Base-by-base conservation (phyloP, 768 basidiomycete species). In the Phylloporus scabripes region DNA sequence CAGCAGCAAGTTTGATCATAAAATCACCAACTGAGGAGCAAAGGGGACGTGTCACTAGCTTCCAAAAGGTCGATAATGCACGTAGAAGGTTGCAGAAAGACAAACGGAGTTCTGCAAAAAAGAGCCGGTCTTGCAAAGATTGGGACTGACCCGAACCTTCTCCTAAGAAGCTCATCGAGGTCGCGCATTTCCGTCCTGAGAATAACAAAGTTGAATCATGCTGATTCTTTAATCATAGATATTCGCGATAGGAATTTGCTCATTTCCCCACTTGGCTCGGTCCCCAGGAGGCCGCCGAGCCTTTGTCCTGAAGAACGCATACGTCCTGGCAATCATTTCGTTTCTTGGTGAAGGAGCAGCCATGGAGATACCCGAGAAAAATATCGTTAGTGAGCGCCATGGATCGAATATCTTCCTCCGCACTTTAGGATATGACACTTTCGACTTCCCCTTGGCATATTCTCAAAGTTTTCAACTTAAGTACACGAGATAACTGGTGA, bases 1-100 rank as follows among this genome's bases (percentile, higher is more conserved):
- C 60, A 7, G 65, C 67, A 4, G 56, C 60, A 4, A 44, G 42
- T 38, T 46, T 52, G 21, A 67, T 69, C 5, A 46, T 45, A 3
- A 64, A 41, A 28, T 45, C 55, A 36, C 62, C 66, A 2, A 60
- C 55, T 15, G 50, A 15, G 29, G 55, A 60, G 28, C 67, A 69
- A 42, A 60, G 37, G 21, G n/a, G 48, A 36, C 67, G 61, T 11
- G 66, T 67, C 20, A 47, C 28, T 1, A 34, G 33, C 45, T 36
- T 69, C 10, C 56, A 54, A 47, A 69, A 48, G 38, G 51, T 20
- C 1, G 60, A 63, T 3, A 38, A 44, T 43, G 39, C 36, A 6
- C 62, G 61, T 23, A 53, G 61, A 44, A 59, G 58, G 38, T 12
- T 54, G 21, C 63, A 63, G 23, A 69, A 67, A 46, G 56, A 53